Evolutionary conservation across 805 yeast genomes (phyloP), one percentile per base, ranked within the genome.

Genomic region (Hanseniaspora osmophila): DNA sequence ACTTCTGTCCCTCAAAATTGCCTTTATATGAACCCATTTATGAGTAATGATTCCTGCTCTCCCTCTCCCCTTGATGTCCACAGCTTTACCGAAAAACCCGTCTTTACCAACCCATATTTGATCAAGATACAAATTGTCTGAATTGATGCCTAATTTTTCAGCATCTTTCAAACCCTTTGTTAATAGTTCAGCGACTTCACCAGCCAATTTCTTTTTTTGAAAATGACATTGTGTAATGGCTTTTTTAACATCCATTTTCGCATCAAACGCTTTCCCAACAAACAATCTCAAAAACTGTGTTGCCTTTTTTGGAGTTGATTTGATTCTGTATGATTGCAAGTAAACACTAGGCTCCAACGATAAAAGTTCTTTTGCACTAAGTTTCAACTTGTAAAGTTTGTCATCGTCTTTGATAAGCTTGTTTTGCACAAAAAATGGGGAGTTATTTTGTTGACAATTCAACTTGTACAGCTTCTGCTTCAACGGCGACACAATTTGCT

Each of bases 201-300:
- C 72, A 30, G 94, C 75, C 62, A 87, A 74, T 55, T 80, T 77
- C 65, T 85, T 86, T 42, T 78, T 73, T 60, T 78, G 77, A 69
- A 90, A 90, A 63, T 90, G 96, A 54, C 88, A 79, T 66, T 88
- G 96, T 37, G 90, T 85, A 53, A 90, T 82, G 44, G 96, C 97
- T 39, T 74, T 75, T 53, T 78, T 75, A 33, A 84, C 77, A 44
- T 77, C 73, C 40, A 43, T 37, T 33, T 44, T 44, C 3, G 43
- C 43, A 18, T 46, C 43, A 12, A 22, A 32, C n/a, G 43, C 38
- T 40, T 46, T 46, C 19, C 43, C 45, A 30, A 40, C 40, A 15
- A 88, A 73, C 57, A 87, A 75, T 52, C 96, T 73, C 52, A 84
- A 69, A 42, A 86, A 82, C 37, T 78, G 68, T 10, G 85, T 85